Base-by-base conservation (phyloP, 139 green algal genomes). In the Chlamydomonas sphaeroides region DNA sequence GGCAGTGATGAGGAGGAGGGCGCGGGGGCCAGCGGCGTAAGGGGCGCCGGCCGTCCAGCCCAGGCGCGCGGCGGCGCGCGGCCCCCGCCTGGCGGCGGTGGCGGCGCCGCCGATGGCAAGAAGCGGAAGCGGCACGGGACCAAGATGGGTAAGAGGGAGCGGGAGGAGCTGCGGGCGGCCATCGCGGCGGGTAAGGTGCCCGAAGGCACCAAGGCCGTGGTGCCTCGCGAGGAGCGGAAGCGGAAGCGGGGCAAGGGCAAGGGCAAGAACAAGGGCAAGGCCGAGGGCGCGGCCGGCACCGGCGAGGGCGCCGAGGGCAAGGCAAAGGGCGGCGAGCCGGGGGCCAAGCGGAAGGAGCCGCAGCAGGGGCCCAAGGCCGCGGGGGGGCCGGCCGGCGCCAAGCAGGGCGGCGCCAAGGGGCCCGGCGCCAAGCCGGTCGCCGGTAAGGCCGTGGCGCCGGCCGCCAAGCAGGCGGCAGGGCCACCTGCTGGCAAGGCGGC, bases 61-160 rank as follows among this genome's bases (percentile, higher is more conserved):
- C 5, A 49, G 8, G 36, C 26, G 8, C 30, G 28, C 3, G 28
- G 30, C 28, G 38, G 30, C 57, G 57, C 11, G 5, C n/a, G n/a
- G n/a, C n/a, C n/a, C n/a, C n/a, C n/a, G n/a, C n/a, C n/a, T n/a
- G 73, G 39, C 0, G 67, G 7, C 7, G 67, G 8, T 35, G 39
- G 3, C 3, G 36, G 35, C 8, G 41, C 26, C 32, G 39, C 21
- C 7, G 21, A 65, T 3, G 57, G 66, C 45, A 48, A 68, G 33
- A 63, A 72, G 62, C 69, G 80, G 7, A 86, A 80, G 80, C 80
- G 80, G 0, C 6, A 39, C 10, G 32, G 32, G 8, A 35, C 15
- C 61, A 82, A 82, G 75, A 73, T 79, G 26, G 80, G 80, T 36
- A 86, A 80, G 80, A 45, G 80, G 61, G 69, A 86, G 70, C 59